phyloP scores from a whole-genome alignment of 2,329 filamentous ascomycete genomes.

The Aspergillus tanneri region DNA sequence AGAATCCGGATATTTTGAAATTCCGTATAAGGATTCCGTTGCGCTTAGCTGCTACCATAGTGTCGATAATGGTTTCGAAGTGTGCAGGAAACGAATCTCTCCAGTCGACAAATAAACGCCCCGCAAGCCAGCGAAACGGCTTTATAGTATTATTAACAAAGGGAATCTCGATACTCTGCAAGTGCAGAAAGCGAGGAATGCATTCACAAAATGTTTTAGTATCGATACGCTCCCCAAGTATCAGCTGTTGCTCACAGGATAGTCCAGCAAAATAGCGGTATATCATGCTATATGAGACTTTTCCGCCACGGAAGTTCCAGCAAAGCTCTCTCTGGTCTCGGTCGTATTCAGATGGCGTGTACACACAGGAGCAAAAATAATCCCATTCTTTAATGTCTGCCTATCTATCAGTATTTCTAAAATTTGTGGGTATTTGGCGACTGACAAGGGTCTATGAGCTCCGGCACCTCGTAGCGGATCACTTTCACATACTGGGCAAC shows the following conservation, averaged over 20 bases:
- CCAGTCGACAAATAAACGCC: conserved; percentile 8
- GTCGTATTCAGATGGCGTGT: conserved; percentile 2
- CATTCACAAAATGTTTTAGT: not conserved
- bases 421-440: not conserved
- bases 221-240: not conserved
- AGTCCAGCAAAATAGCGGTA: conserved; percentile 1
- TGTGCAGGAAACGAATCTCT: conserved; percentile 7
- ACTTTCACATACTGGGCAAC: conserved; percentile 1
- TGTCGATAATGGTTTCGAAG: conserved; percentile 1
- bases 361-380: conserved; percentile 5
- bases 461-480: not conserved
- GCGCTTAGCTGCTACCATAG: conserved; percentile 4
- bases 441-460: conserved; percentile 3
- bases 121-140: conserved; percentile 8
- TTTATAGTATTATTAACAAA: conserved; percentile 3
- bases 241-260: not conserved
- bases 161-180: not conserved
- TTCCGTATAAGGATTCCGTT: conserved; percentile 5
- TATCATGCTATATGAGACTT: conserved; percentile 2
- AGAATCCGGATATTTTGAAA: conserved; percentile 9
- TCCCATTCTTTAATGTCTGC: conserved; percentile 1
- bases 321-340: conserved; percentile 2
- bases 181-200: conserved; percentile 1
- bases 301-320: not conserved
- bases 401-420: not conserved